Percentiles rank a stretch among this genome's conserved stretches.
Evolutionary conservation across 495 filamentous ascomycete species (phyloP).

Genomic region (Hyaloscypha hepaticicola): DNA sequence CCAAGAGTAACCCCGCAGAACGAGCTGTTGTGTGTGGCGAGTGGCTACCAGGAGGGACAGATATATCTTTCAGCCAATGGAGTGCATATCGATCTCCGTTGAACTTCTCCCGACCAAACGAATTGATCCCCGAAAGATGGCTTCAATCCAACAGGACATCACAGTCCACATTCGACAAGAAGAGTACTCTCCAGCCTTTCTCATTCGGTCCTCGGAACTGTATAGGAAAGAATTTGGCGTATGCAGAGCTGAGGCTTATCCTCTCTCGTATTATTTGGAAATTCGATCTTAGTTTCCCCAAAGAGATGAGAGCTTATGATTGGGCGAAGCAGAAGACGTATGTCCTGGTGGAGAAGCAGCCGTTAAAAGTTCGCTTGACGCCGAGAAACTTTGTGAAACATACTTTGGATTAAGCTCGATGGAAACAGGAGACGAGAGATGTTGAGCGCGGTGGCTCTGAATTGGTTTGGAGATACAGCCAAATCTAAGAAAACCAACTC

Average conservation of each 20-base stretch:
- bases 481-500: too few relatives aligned
- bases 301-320: neutral
- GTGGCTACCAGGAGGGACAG: too few relatives aligned
- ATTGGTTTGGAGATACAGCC: too few relatives aligned
- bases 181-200: constrained; percentile 43
- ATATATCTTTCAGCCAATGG: too few relatives aligned
- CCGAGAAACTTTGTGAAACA: neutral
- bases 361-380: constrained; percentile 13
- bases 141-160: constrained; percentile 26
- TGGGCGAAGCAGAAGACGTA: constrained; percentile 2
- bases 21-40: too few relatives aligned
- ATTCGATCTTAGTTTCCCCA: constrained; percentile 40
- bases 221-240: constrained; percentile 48
- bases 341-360: constrained; percentile 8
- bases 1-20: too few relatives aligned
- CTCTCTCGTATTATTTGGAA: constrained; percentile 51
- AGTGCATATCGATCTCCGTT: neutral
- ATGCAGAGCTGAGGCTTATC: constrained; percentile 52
- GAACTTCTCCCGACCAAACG: constrained; percentile 13
- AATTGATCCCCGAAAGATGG: constrained; percentile 36
- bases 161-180: constrained; percentile 36
- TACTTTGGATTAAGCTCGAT: too few relatives aligned
- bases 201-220: constrained; percentile 47
- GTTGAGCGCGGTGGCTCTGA: too few relatives aligned
- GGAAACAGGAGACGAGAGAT: too few relatives aligned